Evolutionary conservation across 2,329 filamentous ascomycete genomes (phyloP).

Genomic region (Venturia aucupariae): DNA sequence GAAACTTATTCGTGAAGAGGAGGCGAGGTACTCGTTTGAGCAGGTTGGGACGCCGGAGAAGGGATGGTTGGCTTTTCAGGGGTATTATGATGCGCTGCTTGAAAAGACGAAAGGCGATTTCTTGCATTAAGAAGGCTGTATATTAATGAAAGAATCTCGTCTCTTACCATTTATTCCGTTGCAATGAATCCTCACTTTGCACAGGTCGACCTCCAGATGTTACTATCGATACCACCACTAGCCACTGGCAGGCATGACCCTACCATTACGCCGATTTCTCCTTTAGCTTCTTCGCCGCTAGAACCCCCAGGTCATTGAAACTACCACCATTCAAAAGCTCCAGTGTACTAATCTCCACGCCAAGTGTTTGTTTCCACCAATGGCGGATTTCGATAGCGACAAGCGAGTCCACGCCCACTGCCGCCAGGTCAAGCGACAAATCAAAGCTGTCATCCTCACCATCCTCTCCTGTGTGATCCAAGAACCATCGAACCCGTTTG

Average conservation of each 20-base stretch:
- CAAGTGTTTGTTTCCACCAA: not conserved
- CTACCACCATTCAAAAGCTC: not conserved
- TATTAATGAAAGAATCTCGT: no score
- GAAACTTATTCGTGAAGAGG: constrained; percentile 32
- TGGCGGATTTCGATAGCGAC: not conserved
- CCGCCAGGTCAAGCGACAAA: not conserved
- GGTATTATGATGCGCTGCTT: constrained; percentile 46
- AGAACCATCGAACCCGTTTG: no score
- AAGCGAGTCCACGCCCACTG: not conserved
- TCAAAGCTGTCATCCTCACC: no score
- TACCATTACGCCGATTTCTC: no score
- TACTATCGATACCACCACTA: no score
- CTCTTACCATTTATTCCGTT: no score
- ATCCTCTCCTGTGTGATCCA: no score
- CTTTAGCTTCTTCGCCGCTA: no score
- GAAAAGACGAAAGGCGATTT: constrained; percentile 43
- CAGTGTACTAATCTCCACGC: not conserved
- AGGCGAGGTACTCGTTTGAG: constrained; percentile 31
- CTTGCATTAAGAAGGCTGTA: constrained; percentile 25
- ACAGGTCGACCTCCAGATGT: no score
- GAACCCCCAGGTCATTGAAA: no score
- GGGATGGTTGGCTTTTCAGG: constrained; percentile 45
- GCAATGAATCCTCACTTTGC: no score
- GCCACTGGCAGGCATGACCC: no score
- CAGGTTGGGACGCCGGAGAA: constrained; percentile 41